These are phyloP conservation scores for Plenodomus tracheiphilus DNA, from an alignment of 2,329 filamentous ascomycete species.

Conservation along the genomic window DNA sequence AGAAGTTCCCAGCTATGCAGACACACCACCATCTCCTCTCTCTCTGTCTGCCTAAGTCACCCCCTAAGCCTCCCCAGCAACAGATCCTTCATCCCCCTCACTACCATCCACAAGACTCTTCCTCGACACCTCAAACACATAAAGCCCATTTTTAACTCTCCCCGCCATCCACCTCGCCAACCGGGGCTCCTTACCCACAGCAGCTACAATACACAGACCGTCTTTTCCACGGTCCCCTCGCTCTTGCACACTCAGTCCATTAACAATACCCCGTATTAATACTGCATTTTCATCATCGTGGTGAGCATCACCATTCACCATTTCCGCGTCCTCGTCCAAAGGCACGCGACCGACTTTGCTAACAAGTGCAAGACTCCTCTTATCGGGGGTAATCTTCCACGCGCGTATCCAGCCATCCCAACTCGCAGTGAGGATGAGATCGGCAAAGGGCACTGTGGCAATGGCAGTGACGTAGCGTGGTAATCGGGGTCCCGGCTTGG, in stretches of 20 bases:
- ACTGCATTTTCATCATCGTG: conserved; percentile 29
- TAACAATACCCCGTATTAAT: conserved; percentile 74
- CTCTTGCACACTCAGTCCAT: conserved; percentile 86
- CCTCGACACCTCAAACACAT: conserved; percentile 78
- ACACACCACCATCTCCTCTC: no score
- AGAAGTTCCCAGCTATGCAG: no score
- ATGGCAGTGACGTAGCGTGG: conserved; percentile 92
- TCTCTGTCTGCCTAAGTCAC: no score
- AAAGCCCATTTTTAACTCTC: conserved; percentile 75
- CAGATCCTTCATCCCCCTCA: conserved; percentile 7
- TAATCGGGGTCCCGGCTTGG: conserved; percentile 55
- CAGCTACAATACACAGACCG: conserved; percentile 83
- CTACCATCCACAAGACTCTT: conserved; percentile 29
- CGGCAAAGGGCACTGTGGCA: conserved; percentile 82
- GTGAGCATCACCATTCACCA: conserved; percentile 13
- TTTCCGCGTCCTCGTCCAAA: conserved; percentile 13
- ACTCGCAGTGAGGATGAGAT: conserved; percentile 86
- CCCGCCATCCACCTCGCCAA: conserved; percentile 78
- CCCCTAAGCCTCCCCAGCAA: not conserved
- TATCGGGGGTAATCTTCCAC: conserved; percentile 77
- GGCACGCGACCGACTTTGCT: conserved; percentile 63
- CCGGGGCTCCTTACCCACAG: conserved; percentile 82
- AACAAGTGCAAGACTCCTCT: conserved; percentile 72
- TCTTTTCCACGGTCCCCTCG: conserved; percentile 72
- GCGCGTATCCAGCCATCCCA: conserved; percentile 89